Evolutionary conservation across 768 basidiomycete genomes (phyloP).

Genomic region (Scleroderma bovista): DNA sequence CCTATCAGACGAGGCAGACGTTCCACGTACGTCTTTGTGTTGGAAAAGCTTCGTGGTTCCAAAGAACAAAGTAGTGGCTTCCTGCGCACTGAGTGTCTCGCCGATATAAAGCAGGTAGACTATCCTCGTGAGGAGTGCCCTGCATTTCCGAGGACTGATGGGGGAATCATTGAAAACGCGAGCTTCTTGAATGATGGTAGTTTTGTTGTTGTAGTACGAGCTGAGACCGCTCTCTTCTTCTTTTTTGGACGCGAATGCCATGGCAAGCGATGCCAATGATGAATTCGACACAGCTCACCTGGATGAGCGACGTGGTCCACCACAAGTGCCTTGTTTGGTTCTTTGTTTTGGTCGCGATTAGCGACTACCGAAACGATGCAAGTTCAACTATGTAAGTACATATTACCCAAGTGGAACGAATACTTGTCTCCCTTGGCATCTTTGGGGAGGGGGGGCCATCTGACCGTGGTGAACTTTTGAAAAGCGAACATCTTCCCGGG

Average conservation of each 20-base stretch:
- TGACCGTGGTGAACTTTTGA: too few species aligned
- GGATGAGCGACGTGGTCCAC: conserved; percentile 18
- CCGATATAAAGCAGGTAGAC: conserved; percentile 96
- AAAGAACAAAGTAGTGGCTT: conserved; percentile 97
- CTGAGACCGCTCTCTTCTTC: conserved; percentile 94
- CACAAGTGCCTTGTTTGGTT: conserved; percentile 7
- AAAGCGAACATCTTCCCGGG: too few species aligned
- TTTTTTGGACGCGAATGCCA: conserved; percentile 88
- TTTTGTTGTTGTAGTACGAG: conserved; percentile 94
- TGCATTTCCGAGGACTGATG: conserved; percentile 95
- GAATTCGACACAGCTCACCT: conserved; percentile 9
- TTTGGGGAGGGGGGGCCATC: too few species aligned
- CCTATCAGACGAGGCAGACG: not conserved
- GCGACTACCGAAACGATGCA: not conserved
- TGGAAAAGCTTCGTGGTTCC: conserved; percentile 99
- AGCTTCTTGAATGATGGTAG: conserved; percentile 96
- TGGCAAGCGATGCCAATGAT: conserved; percentile 39
- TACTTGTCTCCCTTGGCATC: too few species aligned
- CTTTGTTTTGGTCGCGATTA: conserved; percentile 15
- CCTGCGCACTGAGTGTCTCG: conserved; percentile 90
- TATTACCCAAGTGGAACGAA: too few species aligned
- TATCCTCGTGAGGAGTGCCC: conserved; percentile 92
- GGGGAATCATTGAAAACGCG: conserved; percentile 99
- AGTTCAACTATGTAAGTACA: too few species aligned
- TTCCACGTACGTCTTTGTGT: conserved; percentile 88